Conservation (phyloP, 2,329 filamentous ascomycete species). For the Diaporthe aspalathi region DNA sequence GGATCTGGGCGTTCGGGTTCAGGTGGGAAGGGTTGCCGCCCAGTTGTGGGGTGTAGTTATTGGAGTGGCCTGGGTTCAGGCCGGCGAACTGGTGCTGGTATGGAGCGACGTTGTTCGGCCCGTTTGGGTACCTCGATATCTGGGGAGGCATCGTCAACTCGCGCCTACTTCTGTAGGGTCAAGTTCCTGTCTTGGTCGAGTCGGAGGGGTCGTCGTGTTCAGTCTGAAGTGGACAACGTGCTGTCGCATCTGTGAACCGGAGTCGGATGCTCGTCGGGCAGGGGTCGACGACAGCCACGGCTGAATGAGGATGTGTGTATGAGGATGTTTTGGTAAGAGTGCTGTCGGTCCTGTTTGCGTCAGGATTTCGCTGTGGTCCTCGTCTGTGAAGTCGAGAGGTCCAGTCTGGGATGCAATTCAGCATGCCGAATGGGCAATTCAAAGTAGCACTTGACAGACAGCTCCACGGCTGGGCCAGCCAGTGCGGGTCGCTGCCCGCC, state of each 20-base stretch:
- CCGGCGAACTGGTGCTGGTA: slow-evolving; percentile 66
- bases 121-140: slow-evolving; percentile 59
- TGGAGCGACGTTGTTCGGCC: slow-evolving; percentile 57
- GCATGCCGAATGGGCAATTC: slow-evolving; percentile 17
- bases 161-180: slow-evolving; percentile 37
- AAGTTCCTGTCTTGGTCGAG: slow-evolving; percentile 34
- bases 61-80: slow-evolving; percentile 61
- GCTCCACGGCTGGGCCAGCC: slow-evolving; percentile 26
- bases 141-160: slow-evolving; percentile 55
- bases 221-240: slow-evolving; percentile 35
- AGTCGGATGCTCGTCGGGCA: slow-evolving; percentile 28
- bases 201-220: slow-evolving; percentile 38
- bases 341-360: background rate
- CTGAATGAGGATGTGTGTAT: background rate
- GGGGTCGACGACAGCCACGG: slow-evolving; percentile 17
- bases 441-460: slow-evolving; percentile 23
- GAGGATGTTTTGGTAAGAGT: slow-evolving; percentile 18
- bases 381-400: slow-evolving; percentile 7
- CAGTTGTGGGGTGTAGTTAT: slow-evolving; percentile 63
- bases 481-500: slow-evolving; percentile 27
- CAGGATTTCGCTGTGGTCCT: slow-evolving; percentile 5
- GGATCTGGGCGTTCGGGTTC: slow-evolving; percentile 74
- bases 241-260: slow-evolving; percentile 37
- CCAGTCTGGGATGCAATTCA: slow-evolving; percentile 24
- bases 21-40: slow-evolving; percentile 78